Percentiles rank a stretch among this genome's conserved stretches.
These are phyloP conservation scores for Cladosporium cucumerinum DNA, from an alignment of 2,329 filamentous ascomycete species.

Conservation along the genomic window DNA sequence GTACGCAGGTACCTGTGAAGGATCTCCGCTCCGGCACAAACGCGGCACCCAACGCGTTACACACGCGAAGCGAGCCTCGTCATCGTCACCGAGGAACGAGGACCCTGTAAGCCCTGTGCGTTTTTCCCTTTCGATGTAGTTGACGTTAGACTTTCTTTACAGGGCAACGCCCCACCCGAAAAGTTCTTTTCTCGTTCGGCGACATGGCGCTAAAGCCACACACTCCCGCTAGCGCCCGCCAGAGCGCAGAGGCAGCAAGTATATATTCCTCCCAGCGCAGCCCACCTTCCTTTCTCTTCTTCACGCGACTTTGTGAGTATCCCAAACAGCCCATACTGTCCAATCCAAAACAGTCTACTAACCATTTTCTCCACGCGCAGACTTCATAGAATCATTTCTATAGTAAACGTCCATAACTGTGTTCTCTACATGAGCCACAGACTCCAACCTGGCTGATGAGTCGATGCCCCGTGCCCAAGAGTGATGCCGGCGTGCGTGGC, in stretches of 20 bases:
- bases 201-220: not conserved
- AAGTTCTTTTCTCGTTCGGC: not conserved
- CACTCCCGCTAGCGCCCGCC: not conserved
- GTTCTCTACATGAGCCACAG: slow-evolving; percentile 24
- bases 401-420: slow-evolving; percentile 21
- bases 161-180: not conserved
- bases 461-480: slow-evolving; percentile 34
- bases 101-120: not conserved
- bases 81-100: not conserved
- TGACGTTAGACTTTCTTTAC: not conserved
- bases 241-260: not conserved
- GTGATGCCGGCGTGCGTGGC: slow-evolving; percentile 32
- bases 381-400: slow-evolving; percentile 22
- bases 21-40: not conserved
- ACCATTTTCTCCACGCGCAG: too few relatives aligned
- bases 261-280: not conserved
- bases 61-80: not conserved
- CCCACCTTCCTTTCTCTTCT: not conserved
- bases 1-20: not conserved
- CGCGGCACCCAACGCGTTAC: not conserved
- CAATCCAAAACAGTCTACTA: too few relatives aligned
- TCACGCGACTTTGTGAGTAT: slow-evolving; percentile 4
- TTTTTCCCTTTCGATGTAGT: too few relatives aligned
- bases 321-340: not conserved
- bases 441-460: slow-evolving; percentile 37